Evolutionary conservation across 495 filamentous ascomycete genomes (phyloP), one percentile per base, ranked within the genome.

Genomic region (Penicillium crystallinum): DNA sequence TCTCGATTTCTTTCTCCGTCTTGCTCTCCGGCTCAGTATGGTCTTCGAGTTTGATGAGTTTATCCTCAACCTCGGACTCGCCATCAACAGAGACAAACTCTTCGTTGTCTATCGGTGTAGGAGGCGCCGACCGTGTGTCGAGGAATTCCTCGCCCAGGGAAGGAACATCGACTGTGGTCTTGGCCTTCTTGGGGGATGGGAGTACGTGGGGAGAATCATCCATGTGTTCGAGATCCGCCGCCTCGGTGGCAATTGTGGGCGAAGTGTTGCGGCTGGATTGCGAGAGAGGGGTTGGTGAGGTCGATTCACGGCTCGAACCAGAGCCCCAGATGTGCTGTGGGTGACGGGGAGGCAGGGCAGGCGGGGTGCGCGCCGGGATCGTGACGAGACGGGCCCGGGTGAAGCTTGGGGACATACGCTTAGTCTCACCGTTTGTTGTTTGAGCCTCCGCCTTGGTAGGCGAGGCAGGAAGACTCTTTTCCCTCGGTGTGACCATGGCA

Each of bases 301-400:
- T 53, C 6, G 62, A 65, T 6, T 57, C 62, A n/a, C 59, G 62
- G 30, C 59, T 65, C 8, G 59, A 62, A 3, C 52, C 56, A 38
- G 66, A 61, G 45, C 57, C 63, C 60, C 55, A 63, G 23, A 59
- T 57, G 40, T 75, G 73, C n/a, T 70, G 62, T 11, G 86, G 83
- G 52, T 79, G 85, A 27, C 83, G 73, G 4, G 77, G 72, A 4
- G 86, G 86, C 17, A 89, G 74, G 2, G 83, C 72, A 11, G 86
- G 86, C 9, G 88, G 87, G 6, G 84, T 75, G 2, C 82, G 68
- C 25, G 86, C 72, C 68, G 85, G 81, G 61, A 91, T 90, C 18
- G 79, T 86, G 22, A 91, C 84, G 14, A 89, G 63, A 21, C 80
- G 78, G 15, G 84, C 85, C 39, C 81, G 77, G 15, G 78, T 79